phyloP scores from a whole-genome alignment of 1,284 basidiomycete genomes.

The Baeospora myosura region DNA sequence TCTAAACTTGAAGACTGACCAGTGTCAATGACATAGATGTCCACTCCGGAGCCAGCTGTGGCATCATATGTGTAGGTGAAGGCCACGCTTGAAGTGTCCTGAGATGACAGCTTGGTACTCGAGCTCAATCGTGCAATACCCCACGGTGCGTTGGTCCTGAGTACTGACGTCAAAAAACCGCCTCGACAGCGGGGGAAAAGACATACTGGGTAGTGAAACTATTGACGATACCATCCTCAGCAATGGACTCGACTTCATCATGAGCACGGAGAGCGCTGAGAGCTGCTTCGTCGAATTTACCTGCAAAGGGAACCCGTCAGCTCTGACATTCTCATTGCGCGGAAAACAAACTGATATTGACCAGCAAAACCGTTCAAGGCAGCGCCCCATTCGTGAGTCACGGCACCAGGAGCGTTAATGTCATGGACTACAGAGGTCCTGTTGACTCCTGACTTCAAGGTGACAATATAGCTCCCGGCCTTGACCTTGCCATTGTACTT shows the following conservation, averaged over 20 bases:
- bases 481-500: slow-evolving; percentile 23
- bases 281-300: slow-evolving; percentile 42
- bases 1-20: no score
- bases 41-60: slow-evolving; percentile 58
- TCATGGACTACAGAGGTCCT: slow-evolving; percentile 21
- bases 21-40: slow-evolving; percentile 79
- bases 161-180: neutral
- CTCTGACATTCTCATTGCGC: neutral
- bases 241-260: slow-evolving; percentile 64
- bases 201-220: slow-evolving; percentile 24
- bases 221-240: slow-evolving; percentile 55
- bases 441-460: slow-evolving; percentile 46
- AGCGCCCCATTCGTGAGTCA: slow-evolving; percentile 27
- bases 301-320: slow-evolving; percentile 13
- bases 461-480: slow-evolving; percentile 49
- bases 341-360: slow-evolving; percentile 13
- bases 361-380: slow-evolving; percentile 57
- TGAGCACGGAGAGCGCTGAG: slow-evolving; percentile 54
- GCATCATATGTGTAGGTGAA: slow-evolving; percentile 26
- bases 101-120: slow-evolving; percentile 4
- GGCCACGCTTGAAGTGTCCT: slow-evolving; percentile 12
- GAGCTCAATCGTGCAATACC: slow-evolving; percentile 26
- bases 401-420: slow-evolving; percentile 15
- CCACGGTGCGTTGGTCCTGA: slow-evolving; percentile 26
- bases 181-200: neutral